Percentiles rank a stretch among this genome's conserved stretches.
These are phyloP conservation scores for Euphorbia lathyris DNA, from an alignment of 345 rosid species.

Conservation along the genomic window DNA sequence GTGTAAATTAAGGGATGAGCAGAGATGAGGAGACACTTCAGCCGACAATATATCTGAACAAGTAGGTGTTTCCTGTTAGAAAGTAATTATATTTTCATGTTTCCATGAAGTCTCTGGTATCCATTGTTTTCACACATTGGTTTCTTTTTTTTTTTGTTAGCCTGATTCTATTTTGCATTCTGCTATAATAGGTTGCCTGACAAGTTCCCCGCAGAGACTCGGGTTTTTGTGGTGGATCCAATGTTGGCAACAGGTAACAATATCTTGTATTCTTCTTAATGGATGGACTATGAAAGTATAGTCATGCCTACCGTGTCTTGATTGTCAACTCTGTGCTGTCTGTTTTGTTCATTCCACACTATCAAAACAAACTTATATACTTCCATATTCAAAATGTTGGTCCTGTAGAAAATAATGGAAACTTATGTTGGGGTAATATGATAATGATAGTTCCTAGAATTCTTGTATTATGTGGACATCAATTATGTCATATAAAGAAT, in stretches of 20 bases:
- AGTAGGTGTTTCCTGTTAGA: conserved; percentile 44
- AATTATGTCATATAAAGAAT: neutral
- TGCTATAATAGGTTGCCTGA: conserved; percentile 66
- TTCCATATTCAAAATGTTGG: neutral
- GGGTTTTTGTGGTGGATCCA: conserved; percentile 85
- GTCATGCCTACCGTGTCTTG: neutral
- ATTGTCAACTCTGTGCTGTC: neutral
- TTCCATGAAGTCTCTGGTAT: neutral
- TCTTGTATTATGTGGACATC: neutral
- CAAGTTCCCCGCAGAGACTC: conserved; percentile 53
- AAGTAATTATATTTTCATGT: neutral
- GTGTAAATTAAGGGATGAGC: conserved; percentile 50
- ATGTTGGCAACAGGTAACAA: conserved; percentile 83
- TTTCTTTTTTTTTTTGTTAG: neutral
- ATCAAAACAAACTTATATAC: neutral
- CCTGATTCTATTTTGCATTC: conserved; percentile 6
- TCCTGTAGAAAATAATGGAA: neutral
- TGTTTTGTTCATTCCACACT: neutral
- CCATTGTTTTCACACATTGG: conserved; percentile 1
- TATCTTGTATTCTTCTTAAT: neutral
- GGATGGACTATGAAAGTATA: neutral
- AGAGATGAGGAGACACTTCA: conserved; percentile 83
- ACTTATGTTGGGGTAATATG: neutral
- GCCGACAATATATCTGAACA: conserved; percentile 80
- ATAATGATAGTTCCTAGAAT: neutral